Conservation (phyloP, 1,139 yeast species). For the Arxiozyma telluris region DNA sequence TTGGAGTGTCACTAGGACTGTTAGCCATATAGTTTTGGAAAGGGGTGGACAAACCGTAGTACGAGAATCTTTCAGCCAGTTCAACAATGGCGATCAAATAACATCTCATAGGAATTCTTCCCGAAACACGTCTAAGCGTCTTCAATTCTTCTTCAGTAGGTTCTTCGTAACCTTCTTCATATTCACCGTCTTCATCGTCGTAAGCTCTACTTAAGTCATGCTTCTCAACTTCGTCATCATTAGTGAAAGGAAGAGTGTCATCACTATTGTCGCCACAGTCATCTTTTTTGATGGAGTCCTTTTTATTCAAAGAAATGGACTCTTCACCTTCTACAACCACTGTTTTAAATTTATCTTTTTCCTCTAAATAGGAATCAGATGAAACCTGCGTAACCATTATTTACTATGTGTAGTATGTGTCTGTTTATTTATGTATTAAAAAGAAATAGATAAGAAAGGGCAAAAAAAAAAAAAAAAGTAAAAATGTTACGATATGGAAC, state of each 20-base stretch:
- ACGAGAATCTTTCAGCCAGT: conserved; percentile 76
- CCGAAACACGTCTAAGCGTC: conserved; percentile 24
- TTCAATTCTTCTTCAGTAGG: conserved; percentile 27
- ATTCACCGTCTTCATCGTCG: conserved; percentile 3
- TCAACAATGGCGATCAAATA: conserved; percentile 75
- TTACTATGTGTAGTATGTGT: neutral
- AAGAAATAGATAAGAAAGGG: neutral
- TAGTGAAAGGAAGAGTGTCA: conserved; percentile 2
- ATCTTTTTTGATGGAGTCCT: neutral
- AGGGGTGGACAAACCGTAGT: conserved; percentile 69
- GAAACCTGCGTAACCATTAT: conserved; percentile 1
- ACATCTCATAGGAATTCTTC: conserved; percentile 33
- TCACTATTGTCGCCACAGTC: neutral
- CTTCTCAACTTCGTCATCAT: neutral
- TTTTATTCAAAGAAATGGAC: neutral
- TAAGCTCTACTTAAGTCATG: neutral
- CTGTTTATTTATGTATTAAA: too few relatives aligned
- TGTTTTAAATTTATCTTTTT: conserved; percentile 5
- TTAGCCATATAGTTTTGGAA: conserved; percentile 72
- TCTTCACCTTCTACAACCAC: conserved; percentile 1
- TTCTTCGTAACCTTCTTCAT: conserved; percentile 15
- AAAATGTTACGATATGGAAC: too few relatives aligned
- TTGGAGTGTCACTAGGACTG: conserved; percentile 36
- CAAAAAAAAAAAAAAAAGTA: too few relatives aligned
- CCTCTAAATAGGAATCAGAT: neutral